Evolutionary conservation across 192 early-diverging fungal genomes (phyloP), one percentile per base, ranked within the genome.

Genomic region (Coemansia sp.): DNA sequence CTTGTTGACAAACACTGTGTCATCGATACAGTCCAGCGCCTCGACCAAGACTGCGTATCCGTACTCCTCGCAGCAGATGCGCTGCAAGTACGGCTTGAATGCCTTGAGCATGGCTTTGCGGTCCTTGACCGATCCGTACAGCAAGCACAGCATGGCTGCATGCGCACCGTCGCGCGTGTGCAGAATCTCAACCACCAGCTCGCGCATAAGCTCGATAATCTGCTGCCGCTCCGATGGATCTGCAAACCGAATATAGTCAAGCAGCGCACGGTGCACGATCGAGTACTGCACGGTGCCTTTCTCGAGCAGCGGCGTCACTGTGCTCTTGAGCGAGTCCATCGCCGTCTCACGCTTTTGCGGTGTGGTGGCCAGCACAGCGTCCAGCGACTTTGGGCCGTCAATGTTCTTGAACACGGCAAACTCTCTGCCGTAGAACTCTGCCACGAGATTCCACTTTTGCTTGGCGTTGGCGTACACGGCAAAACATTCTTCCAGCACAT

Each of bases 401-500:
- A 49, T 24, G 43, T 39, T 48, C 87, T 89, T 92, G 73, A 94
- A 96, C 22, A 97, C 64, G 3, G 90, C 86, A 82, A 90, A 94
- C 70, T 97, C 95, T 11, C 87, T 90, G 49, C 95, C 95, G 74
- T 95, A 97, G 69, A 98, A 93, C 83, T 98, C 95, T 54, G 92
- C 87, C 53, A 93, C 85, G 65, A 98, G 76, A 15, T 77, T 71
- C 49, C 82, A 82, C 41, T 90, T 70, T 73, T 98, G 92, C 56
- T 71, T 53, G 2, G 88, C 83, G 59, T 90, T 96, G 23, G 91
- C 86, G 62, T 89, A 94, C 72, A 89, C 86, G 11, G 85, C 79
- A 60, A 93, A 98, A 37, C 88, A 89, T 49, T 90, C 89, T 68
- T 97, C 95, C 17, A 98, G 77, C 10, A 95, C 88, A 32, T 72